Base-by-base conservation (phyloP, 371 early-diverging fungal genomes). In the Mortierella sp. region DNA sequence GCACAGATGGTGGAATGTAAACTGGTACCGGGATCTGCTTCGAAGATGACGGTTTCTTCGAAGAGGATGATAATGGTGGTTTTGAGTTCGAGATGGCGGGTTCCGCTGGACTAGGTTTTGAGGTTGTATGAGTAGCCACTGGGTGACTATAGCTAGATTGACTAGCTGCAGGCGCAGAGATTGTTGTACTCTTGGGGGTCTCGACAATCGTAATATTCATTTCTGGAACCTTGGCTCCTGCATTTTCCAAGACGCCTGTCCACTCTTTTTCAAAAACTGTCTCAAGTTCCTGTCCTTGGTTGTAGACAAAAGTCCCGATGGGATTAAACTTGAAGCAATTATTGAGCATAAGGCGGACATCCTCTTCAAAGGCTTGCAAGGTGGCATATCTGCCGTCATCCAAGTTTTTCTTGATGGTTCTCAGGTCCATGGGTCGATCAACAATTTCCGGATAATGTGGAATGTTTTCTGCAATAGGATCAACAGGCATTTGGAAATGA, bases 401-500 rank as follows among this genome's bases (percentile, higher is more conserved):
- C 0, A 99, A 73, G 63, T 92, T 94, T 59, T 88, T 87, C 70
- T 87, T 89, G 53, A 99, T 93, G 0, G 99, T 99, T 26, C 92
- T 88, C 29, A 99, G 69, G 79, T 99, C 99, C 98, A 99, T 99
- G 9, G 99, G 99, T 40, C 90, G 72, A 67, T 93, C 96, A 73
- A 99, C 90, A 37, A 97, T 86, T 0, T 88, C 85, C 10, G 84
- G 85, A 83, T 99, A 99, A 64, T 91, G 91, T 0, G 98, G 98
- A 22, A 98, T 92, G 35, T 91, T 88, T 35, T 95, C 88, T 2
- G 90, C 89, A 28, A 93, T 85, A 6, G 92, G 90, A 83, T 99
- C 98, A 22, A 99, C 99, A 17, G 99, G 99, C 67, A 87, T 88
- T 37, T 91, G 86, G 76, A 97, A 97, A 22, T 73, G 79, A 1